Percentiles rank a stretch among this genome's conserved stretches.
Conservation (phyloP, 495 filamentous ascomycete species). For the Umbilicaria muhlenbergii region DNA sequence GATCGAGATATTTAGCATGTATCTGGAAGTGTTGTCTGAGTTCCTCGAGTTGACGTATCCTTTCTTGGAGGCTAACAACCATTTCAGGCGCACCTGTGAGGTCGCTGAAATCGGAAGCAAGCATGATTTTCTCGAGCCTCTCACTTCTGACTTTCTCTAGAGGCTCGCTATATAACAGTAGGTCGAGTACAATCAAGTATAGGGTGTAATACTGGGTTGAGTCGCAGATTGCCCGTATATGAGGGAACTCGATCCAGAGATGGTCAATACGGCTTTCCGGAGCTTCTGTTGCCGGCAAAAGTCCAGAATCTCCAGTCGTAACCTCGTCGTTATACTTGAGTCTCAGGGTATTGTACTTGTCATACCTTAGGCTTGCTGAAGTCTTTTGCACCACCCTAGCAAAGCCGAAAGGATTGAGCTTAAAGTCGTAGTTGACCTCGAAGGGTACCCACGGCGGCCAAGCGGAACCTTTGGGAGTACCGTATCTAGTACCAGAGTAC, state of each 20-base stretch:
- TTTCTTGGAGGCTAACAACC: conserved; percentile 78
- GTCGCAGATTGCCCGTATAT: conserved; percentile 82
- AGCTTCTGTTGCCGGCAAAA: conserved; percentile 15
- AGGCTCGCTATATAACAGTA: conserved; percentile 88
- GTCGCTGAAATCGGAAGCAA: conserved; percentile 98
- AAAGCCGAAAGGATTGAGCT: conserved; percentile 84
- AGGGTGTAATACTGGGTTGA: conserved; percentile 92
- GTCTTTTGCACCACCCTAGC: conserved; percentile 89
- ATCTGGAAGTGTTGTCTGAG: conserved; percentile 95
- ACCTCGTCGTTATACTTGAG: conserved; percentile 97
- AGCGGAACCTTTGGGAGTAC: conserved; percentile 63
- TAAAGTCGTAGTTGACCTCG: conserved; percentile 96
- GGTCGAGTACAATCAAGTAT: conserved; percentile 91
- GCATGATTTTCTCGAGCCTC: conserved; percentile 93
- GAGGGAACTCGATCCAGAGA: conserved; percentile 91
- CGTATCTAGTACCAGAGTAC: conserved; percentile 87
- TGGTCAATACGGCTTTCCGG: conserved; percentile 77
- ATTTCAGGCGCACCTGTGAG: conserved; percentile 85
- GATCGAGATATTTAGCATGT: conserved; percentile 74
- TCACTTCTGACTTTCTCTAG: conserved; percentile 90
- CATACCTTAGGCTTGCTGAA: conserved; percentile 81
- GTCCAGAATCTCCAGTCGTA: conserved; percentile 36
- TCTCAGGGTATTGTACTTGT: conserved; percentile 95
- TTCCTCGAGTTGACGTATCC: conserved; percentile 86
- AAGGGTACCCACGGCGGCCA: conserved; percentile 98